phyloP scores from a whole-genome alignment of 2,329 filamentous ascomycete genomes.

The Scytalidium lignicola region DNA sequence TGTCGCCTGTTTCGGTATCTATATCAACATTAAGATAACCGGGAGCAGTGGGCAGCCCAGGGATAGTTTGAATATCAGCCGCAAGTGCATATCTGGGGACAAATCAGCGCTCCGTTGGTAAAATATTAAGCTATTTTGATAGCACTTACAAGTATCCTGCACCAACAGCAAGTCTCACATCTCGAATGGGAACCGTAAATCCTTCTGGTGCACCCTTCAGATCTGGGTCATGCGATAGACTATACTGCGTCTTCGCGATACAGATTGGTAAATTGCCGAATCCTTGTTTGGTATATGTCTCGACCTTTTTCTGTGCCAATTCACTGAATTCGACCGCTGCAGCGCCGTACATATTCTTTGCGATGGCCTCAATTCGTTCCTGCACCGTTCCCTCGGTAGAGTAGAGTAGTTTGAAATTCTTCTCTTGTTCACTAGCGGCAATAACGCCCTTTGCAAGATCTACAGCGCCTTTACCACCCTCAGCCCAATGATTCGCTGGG shows the following conservation, averaged over 20 bases:
- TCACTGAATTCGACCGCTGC: conserved; percentile 87
- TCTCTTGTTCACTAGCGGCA: conserved; percentile 74
- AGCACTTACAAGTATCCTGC: conserved; percentile 77
- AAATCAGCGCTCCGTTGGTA: conserved; percentile 28
- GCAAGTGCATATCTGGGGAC: conserved; percentile 73
- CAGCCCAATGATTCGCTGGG: conserved; percentile 92
- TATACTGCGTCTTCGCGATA: conserved; percentile 98
- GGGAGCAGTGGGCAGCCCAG: conserved; percentile 87
- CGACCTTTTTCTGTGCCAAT: conserved; percentile 91
- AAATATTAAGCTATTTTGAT: not conserved
- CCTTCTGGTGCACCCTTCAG: conserved; percentile 93
- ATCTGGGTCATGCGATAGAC: conserved; percentile 83
- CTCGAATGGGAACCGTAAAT: conserved; percentile 90
- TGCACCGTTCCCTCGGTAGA: conserved; percentile 72
- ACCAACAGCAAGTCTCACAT: conserved; percentile 89
- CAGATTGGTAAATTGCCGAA: conserved; percentile 93
- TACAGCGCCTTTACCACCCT: conserved; percentile 85
- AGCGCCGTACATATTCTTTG: conserved; percentile 91
- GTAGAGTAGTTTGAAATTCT: conserved; percentile 86
- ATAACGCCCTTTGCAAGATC: conserved; percentile 86
- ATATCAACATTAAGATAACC: conserved; percentile 94
- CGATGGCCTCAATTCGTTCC: conserved; percentile 86
- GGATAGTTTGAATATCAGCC: conserved; percentile 97
- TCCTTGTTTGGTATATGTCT: conserved; percentile 88
- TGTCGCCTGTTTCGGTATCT: conserved; percentile 76